Evolutionary conservation across 2,329 filamentous ascomycete species (phyloP).

Genomic region (Monilinia polystroma): DNA sequence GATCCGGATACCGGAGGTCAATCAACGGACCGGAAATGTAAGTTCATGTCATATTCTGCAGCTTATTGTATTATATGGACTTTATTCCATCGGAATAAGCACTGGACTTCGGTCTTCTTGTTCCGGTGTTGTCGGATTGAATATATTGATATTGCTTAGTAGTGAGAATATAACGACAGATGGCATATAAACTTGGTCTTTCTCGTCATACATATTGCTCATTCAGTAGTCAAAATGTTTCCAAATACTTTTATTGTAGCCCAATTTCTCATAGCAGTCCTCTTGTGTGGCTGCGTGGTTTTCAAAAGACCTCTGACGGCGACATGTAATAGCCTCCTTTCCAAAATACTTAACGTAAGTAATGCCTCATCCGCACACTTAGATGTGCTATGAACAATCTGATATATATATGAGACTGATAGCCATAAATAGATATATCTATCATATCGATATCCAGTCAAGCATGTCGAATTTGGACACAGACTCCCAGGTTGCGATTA

Average conservation of each 20-base stretch:
- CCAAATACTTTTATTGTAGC: slow-evolving; percentile 8
- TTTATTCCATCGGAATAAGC: neutral
- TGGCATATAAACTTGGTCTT: slow-evolving; percentile 15
- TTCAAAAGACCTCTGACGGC: slow-evolving; percentile 10
- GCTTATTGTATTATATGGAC: neutral
- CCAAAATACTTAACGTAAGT: slow-evolving; percentile 8
- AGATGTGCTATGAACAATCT: neutral
- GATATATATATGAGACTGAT: neutral
- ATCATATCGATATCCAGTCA: slow-evolving; percentile 21
- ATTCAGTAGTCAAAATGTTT: slow-evolving; percentile 16
- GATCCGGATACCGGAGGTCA: slow-evolving; percentile 9
- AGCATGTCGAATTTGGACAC: slow-evolving; percentile 8
- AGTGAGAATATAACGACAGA: neutral
- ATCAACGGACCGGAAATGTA: slow-evolving; percentile 1
- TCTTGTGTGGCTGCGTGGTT: slow-evolving; percentile 10
- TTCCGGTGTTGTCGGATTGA: slow-evolving; percentile 11
- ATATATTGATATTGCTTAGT: slow-evolving; percentile 5
- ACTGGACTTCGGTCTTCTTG: neutral
- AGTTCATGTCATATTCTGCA: neutral
- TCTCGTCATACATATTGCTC: neutral
- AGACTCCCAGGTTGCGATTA: slow-evolving; percentile 35
- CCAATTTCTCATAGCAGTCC: slow-evolving; percentile 4
- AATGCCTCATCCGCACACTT: neutral
- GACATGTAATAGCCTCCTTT: slow-evolving; percentile 5
- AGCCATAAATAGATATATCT: slow-evolving; percentile 6